Conservation (phyloP, 495 filamentous ascomycete genomes). For the Talaromyces liani region DNA sequence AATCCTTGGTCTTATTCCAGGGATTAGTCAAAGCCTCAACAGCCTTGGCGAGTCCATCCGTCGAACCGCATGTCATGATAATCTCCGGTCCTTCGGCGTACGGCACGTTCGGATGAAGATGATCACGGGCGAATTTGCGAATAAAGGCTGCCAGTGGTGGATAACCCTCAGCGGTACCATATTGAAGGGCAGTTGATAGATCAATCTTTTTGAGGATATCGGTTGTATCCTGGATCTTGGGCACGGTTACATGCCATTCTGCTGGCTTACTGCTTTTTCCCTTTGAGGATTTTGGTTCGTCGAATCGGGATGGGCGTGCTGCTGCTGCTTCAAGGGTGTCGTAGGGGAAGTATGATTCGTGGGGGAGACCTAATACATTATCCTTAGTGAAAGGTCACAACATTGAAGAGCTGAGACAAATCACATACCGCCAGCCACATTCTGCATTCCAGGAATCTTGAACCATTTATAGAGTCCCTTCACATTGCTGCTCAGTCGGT, state of each 20-base stretch:
- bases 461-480: constrained; percentile 86
- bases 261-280: constrained; percentile 16
- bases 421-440: constrained; percentile 76
- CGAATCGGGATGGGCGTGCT: constrained; percentile 64
- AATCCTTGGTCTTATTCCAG: constrained; percentile 63
- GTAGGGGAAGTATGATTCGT: constrained; percentile 77
- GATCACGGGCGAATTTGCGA: constrained; percentile 64
- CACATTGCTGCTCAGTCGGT: constrained; percentile 53
- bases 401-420: neutral
- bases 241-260: constrained; percentile 55
- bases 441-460: constrained; percentile 67
- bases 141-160: constrained; percentile 67
- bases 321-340: constrained; percentile 81
- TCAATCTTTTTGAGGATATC: constrained; percentile 65
- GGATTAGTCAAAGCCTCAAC: constrained; percentile 64
- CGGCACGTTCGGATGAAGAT: constrained; percentile 74
- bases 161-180: constrained; percentile 72
- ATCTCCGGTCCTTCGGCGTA: constrained; percentile 72
- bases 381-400: constrained; percentile 2
- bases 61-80: constrained; percentile 68
- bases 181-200: constrained; percentile 75
- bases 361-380: constrained; percentile 57
- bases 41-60: constrained; percentile 76
- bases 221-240: constrained; percentile 49
- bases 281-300: constrained; percentile 30